Conservation (phyloP, 192 early-diverging fungal species). For the Gaertneriomyces semiglobifer region DNA sequence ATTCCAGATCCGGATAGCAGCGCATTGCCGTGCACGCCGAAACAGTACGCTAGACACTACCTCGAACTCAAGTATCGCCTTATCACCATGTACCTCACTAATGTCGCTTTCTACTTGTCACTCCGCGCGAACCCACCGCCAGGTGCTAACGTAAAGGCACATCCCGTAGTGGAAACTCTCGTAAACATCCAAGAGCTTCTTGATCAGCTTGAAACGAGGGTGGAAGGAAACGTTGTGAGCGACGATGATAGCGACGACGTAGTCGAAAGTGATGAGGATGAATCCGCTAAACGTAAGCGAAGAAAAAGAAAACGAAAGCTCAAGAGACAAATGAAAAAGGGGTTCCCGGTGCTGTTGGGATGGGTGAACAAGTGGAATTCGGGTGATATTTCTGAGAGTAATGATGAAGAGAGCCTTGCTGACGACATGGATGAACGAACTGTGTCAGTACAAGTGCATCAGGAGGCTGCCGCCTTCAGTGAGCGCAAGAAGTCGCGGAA, state of each 20-base stretch:
- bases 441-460: too few species aligned
- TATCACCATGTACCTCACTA: conserved; percentile 79
- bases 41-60: conserved; percentile 30
- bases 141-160: conserved; percentile 59
- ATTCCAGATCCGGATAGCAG: conserved; percentile 1
- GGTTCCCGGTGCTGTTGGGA: conserved; percentile 14
- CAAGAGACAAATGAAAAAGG: background rate
- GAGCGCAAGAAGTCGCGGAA: too few species aligned
- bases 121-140: conserved; percentile 56
- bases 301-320: conserved; percentile 24
- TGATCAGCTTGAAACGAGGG: conserved; percentile 61
- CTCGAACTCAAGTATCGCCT: conserved; percentile 41
- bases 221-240: conserved; percentile 44
- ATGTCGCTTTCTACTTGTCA: conserved; percentile 83
- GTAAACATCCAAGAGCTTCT: conserved; percentile 70
- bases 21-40: background rate
- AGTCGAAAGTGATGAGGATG: conserved; percentile 18
- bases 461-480: too few species aligned
- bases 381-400: conserved; percentile 21
- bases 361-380: conserved; percentile 12
- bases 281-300: conserved; percentile 22
- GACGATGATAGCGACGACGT: conserved; percentile 17
- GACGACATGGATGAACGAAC: too few species aligned
- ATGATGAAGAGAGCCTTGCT: conserved; percentile 5
- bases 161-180: conserved; percentile 83